Evolutionary conservation across 495 filamentous ascomycete species (phyloP), one percentile per base, ranked within the genome.

Genomic region (Xylaria grammica): DNA sequence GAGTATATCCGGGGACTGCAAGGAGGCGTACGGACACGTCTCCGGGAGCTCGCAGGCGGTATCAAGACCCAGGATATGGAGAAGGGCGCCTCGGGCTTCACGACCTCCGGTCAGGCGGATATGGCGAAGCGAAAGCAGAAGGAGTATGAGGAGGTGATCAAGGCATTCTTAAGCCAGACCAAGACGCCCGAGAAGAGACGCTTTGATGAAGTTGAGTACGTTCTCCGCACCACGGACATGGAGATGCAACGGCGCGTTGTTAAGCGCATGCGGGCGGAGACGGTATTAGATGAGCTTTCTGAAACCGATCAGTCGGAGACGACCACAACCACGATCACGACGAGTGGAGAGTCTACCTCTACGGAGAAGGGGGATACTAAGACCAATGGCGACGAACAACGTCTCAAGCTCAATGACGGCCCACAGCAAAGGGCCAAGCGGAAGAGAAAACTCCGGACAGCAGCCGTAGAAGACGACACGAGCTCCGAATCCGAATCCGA

Each of bases 1-100:
- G 74, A 80, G 22, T 96, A 96, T 74, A 79, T 96, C 58, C 78
- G 82, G 48, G 91, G 91, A 34, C 72, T 95, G 67, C 85, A 89
- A 77, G 89, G 91, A 19, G 82, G 82, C 48, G 85, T 84, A 68
- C 56, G 90, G 82, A 66, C 87, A 32, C 81, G 89, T 27, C 75
- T 92, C 54, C 80, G 84, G n/a, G 81, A 89, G 64, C 79, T 81
- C 20, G 89, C 90, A 5, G 78, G 81, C 56, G 82, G 87, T 40
- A 78, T 86, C 57, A 80, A 78, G 61, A 75, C 79, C 32, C 77
- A 78, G 62, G 79, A 82, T 67, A 79, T 81, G 71, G 79, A 84
- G 52, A 72, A 77, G 36, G 79, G 77, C 32, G 65, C 71, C 15
- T 73, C 67, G 42, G 78, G 71, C 15, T 83, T 81, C 65, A 67